Evolutionary conservation across 768 basidiomycete species (phyloP), one percentile per base, ranked within the genome.

Genomic region (Leccinum broughii): DNA sequence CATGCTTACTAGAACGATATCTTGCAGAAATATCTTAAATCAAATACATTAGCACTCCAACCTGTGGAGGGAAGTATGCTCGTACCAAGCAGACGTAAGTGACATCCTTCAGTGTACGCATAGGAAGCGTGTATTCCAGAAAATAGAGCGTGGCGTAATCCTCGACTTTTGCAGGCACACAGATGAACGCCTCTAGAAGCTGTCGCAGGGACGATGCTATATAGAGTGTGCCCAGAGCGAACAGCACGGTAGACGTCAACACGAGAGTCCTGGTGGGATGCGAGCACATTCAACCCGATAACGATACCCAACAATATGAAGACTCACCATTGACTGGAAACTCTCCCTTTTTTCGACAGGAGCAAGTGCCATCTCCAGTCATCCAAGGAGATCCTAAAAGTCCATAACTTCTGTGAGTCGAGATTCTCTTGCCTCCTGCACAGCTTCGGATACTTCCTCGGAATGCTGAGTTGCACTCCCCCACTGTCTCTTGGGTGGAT

Each of bases 401-500:
- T 28, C 28, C 28, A 28, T 28, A 28, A 28, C 28, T 28, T 28
- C 28, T 28, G 28, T 28, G 28, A 28, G 28, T 28, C 28, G 28
- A 28, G 28, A 28, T 28, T 28, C 28, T 28, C 28, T 28, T 28
- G 28, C 28, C 28, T 28, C 28, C 28, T 28, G 28, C 28, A 28
- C 28, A 28, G 28, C 28, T 28, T 28, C 28, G 28, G 28, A 28
- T 28, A 28, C 28, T 28, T 28, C 28, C 28, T 28, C 28, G 28
- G 28, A 28, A 34, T 14, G n/a, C 14, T 13, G 44, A 51, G 32
- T 17, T 13, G 15, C 26, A 9, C 52, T 34, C 28, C 28, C 51
- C 0, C 67, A 61, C 17, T 62, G 70, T 54, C 72, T 60, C 56
- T 73, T 71, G 46, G 52, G 57, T 51, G 65, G 66, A 28, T 61